A percentile compares a stretch with the other conserved stretches of the same genome.
Evolutionary conservation across 2,329 filamentous ascomycete genomes (phyloP).

Genomic region (Penicillium brasilianum): DNA sequence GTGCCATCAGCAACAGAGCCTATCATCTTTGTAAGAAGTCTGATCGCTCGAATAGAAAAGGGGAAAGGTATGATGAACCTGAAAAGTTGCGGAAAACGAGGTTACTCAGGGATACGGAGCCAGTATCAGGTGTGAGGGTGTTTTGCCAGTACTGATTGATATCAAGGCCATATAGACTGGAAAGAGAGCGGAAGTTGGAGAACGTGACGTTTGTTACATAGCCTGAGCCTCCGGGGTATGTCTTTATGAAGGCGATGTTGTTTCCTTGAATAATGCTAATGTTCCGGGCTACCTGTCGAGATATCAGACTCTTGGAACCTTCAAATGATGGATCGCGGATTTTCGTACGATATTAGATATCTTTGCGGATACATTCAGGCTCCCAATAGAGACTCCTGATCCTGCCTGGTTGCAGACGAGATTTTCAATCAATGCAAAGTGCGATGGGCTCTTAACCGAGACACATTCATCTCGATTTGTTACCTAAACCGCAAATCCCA

Average conservation of each 20-base stretch:
- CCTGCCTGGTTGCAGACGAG: slow-evolving; percentile 46
- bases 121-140: slow-evolving; percentile 31
- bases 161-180: slow-evolving; percentile 31
- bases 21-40: slow-evolving; percentile 11
- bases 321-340: no score
- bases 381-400: slow-evolving; percentile 46
- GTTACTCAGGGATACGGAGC: slow-evolving; percentile 31
- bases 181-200: slow-evolving; percentile 35
- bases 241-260: slow-evolving; percentile 48
- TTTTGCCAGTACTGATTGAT: slow-evolving; percentile 38
- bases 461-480: slow-evolving; percentile 49
- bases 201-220: slow-evolving; percentile 45
- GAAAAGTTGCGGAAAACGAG: slow-evolving; percentile 36
- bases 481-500: slow-evolving; percentile 21
- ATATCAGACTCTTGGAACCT: background rate
- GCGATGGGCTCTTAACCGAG: slow-evolving; percentile 44
- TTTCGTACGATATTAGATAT: slow-evolving; percentile 38
- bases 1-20: slow-evolving; percentile 40
- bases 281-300: slow-evolving; percentile 37
- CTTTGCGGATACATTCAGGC: slow-evolving; percentile 38
- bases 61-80: background rate
- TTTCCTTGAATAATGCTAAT: slow-evolving; percentile 47
- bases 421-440: slow-evolving; percentile 44
- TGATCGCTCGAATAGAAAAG: background rate
- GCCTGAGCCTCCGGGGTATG: slow-evolving; percentile 46